These are phyloP conservation scores for Hanseniaspora valbyensis DNA, from an alignment of 805 yeast species.

Conservation along the genomic window DNA sequence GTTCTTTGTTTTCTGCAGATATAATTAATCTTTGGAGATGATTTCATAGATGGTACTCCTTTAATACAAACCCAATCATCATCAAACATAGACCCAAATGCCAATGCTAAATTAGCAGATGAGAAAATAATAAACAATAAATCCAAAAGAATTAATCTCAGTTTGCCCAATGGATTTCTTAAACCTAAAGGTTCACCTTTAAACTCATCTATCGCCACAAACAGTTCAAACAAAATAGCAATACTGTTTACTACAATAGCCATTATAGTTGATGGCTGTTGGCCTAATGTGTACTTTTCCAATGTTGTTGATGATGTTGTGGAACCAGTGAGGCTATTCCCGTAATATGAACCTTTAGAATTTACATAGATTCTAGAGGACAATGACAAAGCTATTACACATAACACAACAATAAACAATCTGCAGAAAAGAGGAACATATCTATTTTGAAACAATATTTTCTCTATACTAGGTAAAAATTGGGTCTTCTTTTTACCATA, in stretches of 20 bases:
- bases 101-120: slow-evolving; percentile 73
- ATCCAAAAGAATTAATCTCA: slow-evolving; percentile 72
- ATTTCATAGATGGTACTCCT: slow-evolving; percentile 19
- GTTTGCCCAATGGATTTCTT: slow-evolving; percentile 71
- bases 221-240: slow-evolving; percentile 65
- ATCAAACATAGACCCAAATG: slow-evolving; percentile 75
- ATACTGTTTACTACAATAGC: slow-evolving; percentile 73
- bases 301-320: not conserved
- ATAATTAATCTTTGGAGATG: slow-evolving; percentile 32
- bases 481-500: slow-evolving; percentile 43
- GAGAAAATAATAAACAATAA: slow-evolving; percentile 77
- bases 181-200: slow-evolving; percentile 85
- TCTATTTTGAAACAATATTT: slow-evolving; percentile 60
- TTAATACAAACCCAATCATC: slow-evolving; percentile 64
- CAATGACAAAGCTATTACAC: slow-evolving; percentile 58
- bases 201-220: slow-evolving; percentile 84
- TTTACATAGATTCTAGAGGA: slow-evolving; percentile 48
- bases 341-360: slow-evolving; percentile 21
- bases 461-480: slow-evolving; percentile 50
- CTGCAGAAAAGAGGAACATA: slow-evolving; percentile 72
- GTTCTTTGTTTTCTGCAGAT: slow-evolving; percentile 73
- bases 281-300: slow-evolving; percentile 34
- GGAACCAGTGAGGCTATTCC: slow-evolving; percentile 15
- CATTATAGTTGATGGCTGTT: slow-evolving; percentile 86
- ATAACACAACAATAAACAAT: slow-evolving; percentile 44